Percentiles rank a stretch among this genome's conserved stretches.
Conservation (phyloP, 2,329 filamentous ascomycete species). For the Sclerotinia subarctica region DNA sequence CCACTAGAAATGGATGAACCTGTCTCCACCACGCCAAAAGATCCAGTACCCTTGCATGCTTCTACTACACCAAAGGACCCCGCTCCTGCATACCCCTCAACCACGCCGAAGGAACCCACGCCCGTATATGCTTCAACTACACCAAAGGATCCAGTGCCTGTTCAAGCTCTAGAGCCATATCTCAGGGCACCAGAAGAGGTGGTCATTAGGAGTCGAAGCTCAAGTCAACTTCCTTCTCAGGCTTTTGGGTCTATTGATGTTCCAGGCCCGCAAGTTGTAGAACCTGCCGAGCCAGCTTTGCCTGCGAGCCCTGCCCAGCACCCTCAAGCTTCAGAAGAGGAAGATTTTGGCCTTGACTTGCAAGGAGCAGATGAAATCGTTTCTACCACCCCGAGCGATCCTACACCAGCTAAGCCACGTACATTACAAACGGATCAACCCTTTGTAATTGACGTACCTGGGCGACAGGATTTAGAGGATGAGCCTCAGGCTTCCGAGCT, state of each 20-base stretch:
- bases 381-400: constrained; percentile 14
- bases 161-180: constrained; percentile 14
- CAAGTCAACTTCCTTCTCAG: constrained; percentile 11
- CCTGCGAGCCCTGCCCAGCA: background rate
- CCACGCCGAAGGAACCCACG: constrained; percentile 3
- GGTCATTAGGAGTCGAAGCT: constrained; percentile 10
- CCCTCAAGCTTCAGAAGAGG: constrained; percentile 8
- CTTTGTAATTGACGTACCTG: background rate
- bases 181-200: constrained; percentile 10
- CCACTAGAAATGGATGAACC: background rate
- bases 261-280: background rate
- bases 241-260: constrained; percentile 16
- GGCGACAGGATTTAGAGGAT: background rate
- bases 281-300: background rate
- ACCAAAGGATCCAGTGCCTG: constrained; percentile 24
- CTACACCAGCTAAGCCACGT: background rate
- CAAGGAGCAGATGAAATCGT: background rate
- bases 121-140: constrained; percentile 18
- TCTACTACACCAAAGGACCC: constrained; percentile 24
- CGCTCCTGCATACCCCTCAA: constrained; percentile 15
- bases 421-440: background rate
- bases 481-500: background rate
- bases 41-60: constrained; percentile 19
- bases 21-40: constrained; percentile 23
- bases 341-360: background rate